Evolutionary conservation across 768 basidiomycete species (phyloP), one percentile per base, ranked within the genome.

Genomic region (Saitozyma podzolica): DNA sequence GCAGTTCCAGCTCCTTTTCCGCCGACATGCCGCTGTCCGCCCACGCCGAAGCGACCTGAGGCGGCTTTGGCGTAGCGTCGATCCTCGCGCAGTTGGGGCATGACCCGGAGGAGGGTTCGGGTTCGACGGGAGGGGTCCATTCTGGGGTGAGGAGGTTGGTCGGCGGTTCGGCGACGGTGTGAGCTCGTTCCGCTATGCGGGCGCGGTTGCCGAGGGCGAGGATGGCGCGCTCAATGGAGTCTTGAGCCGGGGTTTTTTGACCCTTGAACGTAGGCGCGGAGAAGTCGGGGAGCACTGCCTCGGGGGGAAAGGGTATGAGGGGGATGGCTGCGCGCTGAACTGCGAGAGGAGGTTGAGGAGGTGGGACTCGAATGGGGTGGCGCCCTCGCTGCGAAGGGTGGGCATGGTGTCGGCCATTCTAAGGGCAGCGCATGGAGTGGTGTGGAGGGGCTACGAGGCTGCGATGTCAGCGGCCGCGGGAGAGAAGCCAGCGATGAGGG

Each of bases 1-100:
- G 84, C 42, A 91, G 78, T 67, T 84, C 85, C 41, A 92, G 83
- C 80, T 92, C 90, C 76, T 90, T 78, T 65, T 75, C 73, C 2
- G 78, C 76, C 3, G 74, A 72, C 73, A 80, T 79, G 13, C 51
- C 61, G 45, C 61, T 62, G 7, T 41, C 29, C 40, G n/a, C 16
- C 40, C 19, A 60, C 41, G 16, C 14, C 40, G 10, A 19, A 29
- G n/a, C 11, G 45, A 6, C 45, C 6, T 47, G 45, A 6, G 29
- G 29, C 29, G 29, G 29, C 29, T 29, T 29, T 29, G 29, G 29
- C 29, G 29, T 29, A 5, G 29, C 29, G 29, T 47, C 45, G 45
- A 3, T 17, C 6, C 13, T 17, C 45, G 45, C 11, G 45, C 45
- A 47, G 6, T 13, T 47, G 45, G 45, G 13, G 13, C 45, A 47